phyloP scores from a whole-genome alignment of 257 asterid genomes.

The Verbena officinalis region DNA sequence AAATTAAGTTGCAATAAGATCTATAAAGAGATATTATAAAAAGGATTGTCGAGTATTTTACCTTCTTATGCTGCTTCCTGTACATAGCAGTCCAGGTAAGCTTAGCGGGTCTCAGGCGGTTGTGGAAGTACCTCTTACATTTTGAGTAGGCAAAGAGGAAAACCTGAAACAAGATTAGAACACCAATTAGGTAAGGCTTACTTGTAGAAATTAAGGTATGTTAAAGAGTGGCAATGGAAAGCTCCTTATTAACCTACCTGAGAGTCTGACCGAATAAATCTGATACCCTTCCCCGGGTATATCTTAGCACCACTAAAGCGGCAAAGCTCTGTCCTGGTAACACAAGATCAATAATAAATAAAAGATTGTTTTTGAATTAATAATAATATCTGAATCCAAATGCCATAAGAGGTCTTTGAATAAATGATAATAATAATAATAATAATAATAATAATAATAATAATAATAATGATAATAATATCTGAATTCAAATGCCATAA shows the following conservation, averaged over 20 bases:
- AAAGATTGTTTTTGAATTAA: neutral
- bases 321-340: conserved; percentile 77
- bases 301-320: conserved; percentile 85
- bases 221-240: neutral
- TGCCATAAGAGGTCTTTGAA: too few relatives aligned
- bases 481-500: neutral
- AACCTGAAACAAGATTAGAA: conserved; percentile 41
- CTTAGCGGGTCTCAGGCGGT: conserved; percentile 82
- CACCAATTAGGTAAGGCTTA: neutral
- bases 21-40: neutral
- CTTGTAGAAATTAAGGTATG: neutral
- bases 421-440: too few relatives aligned
- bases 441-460: too few relatives aligned
- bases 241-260: conserved; percentile 45
- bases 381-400: too few relatives aligned
- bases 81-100: conserved; percentile 93
- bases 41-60: neutral
- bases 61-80: conserved; percentile 89
- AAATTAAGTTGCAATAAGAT: neutral
- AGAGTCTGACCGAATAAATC: conserved; percentile 72
- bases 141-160: conserved; percentile 80
- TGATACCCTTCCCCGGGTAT: conserved; percentile 80
- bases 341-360: neutral
- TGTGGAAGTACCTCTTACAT: conserved; percentile 91
- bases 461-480: too few relatives aligned